Percentiles rank a stretch among this genome's conserved stretches.
Conservation (phyloP, 2,329 filamentous ascomycete species). For the Neofusicoccum ribis region DNA sequence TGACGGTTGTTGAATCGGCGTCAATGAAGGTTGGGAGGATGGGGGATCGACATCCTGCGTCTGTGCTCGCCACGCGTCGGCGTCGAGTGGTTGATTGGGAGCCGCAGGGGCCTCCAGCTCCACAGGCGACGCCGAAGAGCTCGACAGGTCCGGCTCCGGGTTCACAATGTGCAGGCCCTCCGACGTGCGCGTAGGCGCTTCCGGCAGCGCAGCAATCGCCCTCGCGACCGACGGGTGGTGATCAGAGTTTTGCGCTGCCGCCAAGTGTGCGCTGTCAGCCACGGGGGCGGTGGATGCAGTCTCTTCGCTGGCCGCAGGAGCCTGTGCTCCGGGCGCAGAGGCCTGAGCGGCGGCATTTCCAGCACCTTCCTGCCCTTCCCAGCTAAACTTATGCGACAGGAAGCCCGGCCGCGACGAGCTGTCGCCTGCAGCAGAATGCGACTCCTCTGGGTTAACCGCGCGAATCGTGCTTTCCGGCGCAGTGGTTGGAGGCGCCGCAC, state of each 20-base stretch:
- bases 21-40: slow-evolving; percentile 4
- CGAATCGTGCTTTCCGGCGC: slow-evolving; percentile 13
- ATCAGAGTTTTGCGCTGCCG: neutral
- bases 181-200: neutral
- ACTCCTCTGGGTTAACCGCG: slow-evolving; percentile 8
- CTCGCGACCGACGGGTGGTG: slow-evolving; percentile 8
- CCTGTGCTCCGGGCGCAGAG: slow-evolving; percentile 5
- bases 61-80: slow-evolving; percentile 19
- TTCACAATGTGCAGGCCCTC: slow-evolving; percentile 23
- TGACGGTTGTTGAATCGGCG: neutral
- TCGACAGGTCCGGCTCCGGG: slow-evolving; percentile 19
- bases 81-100: slow-evolving; percentile 18
- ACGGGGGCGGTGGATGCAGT: neutral
- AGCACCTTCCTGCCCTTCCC: slow-evolving; percentile 31
- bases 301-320: neutral
- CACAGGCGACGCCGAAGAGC: slow-evolving; percentile 14
- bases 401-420: slow-evolving; percentile 1
- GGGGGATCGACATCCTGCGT: slow-evolving; percentile 17
- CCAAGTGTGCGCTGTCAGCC: slow-evolving; percentile 1
- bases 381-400: slow-evolving; percentile 40
- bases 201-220: slow-evolving; percentile 11
- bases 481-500: neutral
- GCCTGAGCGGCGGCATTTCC: slow-evolving; percentile 19
- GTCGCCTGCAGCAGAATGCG: neutral
- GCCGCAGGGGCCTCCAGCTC: slow-evolving; percentile 20